Percentiles rank a stretch among this genome's conserved stretches.
Conservation (phyloP, 805 yeast genomes). For the Zygotorulaspora sp. region DNA sequence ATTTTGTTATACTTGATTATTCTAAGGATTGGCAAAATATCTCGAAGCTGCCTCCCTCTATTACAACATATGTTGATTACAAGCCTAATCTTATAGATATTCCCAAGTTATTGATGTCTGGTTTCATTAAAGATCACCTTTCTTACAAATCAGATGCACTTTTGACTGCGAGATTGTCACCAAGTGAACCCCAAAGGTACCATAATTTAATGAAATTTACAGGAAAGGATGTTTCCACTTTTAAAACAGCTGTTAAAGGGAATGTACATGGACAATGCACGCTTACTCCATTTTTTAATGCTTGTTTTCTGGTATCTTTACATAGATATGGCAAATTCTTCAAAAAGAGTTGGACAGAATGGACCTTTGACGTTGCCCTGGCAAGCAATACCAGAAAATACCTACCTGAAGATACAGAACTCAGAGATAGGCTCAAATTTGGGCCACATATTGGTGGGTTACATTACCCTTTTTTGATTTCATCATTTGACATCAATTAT, state of each 20-base stretch:
- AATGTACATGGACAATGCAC: slow-evolving; percentile 16
- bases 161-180: slow-evolving; percentile 7
- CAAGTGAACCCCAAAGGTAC: slow-evolving; percentile 9
- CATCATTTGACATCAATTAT: slow-evolving; percentile 17
- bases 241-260: slow-evolving; percentile 13
- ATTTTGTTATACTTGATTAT: slow-evolving; percentile 15
- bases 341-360: slow-evolving; percentile 17
- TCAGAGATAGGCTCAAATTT: slow-evolving; percentile 17
- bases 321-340: slow-evolving; percentile 18
- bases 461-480: slow-evolving; percentile 23
- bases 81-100: slow-evolving; percentile 12
- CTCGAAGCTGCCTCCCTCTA: slow-evolving; percentile 20
- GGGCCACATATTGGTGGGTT: slow-evolving; percentile 29
- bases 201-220: slow-evolving; percentile 16
- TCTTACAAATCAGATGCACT: slow-evolving; percentile 15
- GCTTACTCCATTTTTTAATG: slow-evolving; percentile 28
- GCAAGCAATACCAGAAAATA: slow-evolving; percentile 20
- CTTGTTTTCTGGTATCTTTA: slow-evolving; percentile 21
- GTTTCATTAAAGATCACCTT: slow-evolving; percentile 14
- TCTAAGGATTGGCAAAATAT: slow-evolving; percentile 13
- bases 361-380: slow-evolving; percentile 23
- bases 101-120: slow-evolving; percentile 14
- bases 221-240: slow-evolving; percentile 8
- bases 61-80: slow-evolving; percentile 24
- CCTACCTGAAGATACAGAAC: slow-evolving; percentile 17